These are phyloP conservation scores for Parsonsia alboflavescens DNA, from an alignment of 257 asterid genomes.

Conservation along the genomic window DNA sequence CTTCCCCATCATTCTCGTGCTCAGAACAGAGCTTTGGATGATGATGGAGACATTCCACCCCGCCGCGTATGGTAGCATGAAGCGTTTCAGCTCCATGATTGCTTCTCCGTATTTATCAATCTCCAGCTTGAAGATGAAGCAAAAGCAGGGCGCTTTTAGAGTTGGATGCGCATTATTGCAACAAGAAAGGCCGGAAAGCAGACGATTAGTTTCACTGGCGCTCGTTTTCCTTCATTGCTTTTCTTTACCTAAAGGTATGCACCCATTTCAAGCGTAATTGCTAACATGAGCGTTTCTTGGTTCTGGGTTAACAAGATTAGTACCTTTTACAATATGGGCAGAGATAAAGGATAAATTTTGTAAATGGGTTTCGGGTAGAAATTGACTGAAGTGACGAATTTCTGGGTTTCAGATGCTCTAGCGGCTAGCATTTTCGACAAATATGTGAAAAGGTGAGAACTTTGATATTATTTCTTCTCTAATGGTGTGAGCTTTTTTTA, in stretches of 20 bases:
- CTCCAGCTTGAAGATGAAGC: conserved; percentile 8
- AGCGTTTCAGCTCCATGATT: conserved; percentile 20
- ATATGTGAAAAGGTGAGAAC: conserved; percentile 69
- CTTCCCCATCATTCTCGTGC: not conserved
- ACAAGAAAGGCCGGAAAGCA: conserved; percentile 43
- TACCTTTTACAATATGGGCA: not conserved
- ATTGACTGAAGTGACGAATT: conserved; percentile 5
- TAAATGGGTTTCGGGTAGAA: not conserved
- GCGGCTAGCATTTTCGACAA: conserved; percentile 59
- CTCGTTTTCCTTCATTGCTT: conserved; percentile 43
- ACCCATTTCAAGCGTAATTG: conserved; percentile 1
- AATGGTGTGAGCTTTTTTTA: not conserved
- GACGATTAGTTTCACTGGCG: conserved; percentile 58
- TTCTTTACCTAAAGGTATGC: conserved; percentile 48
- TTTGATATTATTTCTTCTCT: not conserved
- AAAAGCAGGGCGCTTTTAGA: conserved; percentile 20
- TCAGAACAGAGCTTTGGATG: not conserved
- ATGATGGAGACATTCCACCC: conserved; percentile 12
- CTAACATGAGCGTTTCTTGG: conserved; percentile 7
- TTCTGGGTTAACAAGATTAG: not conserved
- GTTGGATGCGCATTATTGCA: conserved; percentile 43
- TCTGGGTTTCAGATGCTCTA: conserved; percentile 59
- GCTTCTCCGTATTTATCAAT: conserved; percentile 23
- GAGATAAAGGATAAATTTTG: not conserved
- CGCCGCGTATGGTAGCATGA: conserved; percentile 35